Evolutionary conservation across 306 rosid species (phyloP).

Genomic region (Ormosia semicastrata): DNA sequence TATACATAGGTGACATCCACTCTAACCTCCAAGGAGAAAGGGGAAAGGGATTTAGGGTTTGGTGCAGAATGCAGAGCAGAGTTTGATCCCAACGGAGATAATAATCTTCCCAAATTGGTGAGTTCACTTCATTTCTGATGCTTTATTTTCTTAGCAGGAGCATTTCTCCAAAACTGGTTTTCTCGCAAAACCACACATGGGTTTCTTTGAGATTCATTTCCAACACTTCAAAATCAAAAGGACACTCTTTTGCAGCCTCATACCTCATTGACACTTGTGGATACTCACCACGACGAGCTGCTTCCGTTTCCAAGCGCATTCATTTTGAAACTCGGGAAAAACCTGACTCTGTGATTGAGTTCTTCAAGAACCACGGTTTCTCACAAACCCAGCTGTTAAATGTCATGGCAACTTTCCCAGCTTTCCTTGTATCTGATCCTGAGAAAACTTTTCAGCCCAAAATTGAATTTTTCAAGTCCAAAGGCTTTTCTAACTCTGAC

Average conservation of each 20-base stretch:
- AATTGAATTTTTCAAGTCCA: constrained; percentile 18
- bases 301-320: neutral
- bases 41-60: neutral
- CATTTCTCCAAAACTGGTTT: neutral
- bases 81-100: too few relatives aligned
- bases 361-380: too few relatives aligned
- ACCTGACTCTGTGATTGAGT: neutral
- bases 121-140: neutral
- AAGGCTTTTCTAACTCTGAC: neutral
- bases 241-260: neutral
- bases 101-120: neutral
- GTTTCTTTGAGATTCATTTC: neutral
- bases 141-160: neutral
- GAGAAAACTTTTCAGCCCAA: neutral
- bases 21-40: too few relatives aligned
- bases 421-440: neutral
- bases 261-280: constrained; percentile 4
- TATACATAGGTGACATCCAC: too few relatives aligned
- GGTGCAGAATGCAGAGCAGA: neutral
- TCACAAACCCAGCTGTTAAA: too few relatives aligned
- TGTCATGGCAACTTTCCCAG: too few relatives aligned
- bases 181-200: neutral
- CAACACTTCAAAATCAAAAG: neutral
- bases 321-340: neutral
- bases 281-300: neutral